Conservation (phyloP, 805 yeast genomes). For the Starmerella roubikii region DNA sequence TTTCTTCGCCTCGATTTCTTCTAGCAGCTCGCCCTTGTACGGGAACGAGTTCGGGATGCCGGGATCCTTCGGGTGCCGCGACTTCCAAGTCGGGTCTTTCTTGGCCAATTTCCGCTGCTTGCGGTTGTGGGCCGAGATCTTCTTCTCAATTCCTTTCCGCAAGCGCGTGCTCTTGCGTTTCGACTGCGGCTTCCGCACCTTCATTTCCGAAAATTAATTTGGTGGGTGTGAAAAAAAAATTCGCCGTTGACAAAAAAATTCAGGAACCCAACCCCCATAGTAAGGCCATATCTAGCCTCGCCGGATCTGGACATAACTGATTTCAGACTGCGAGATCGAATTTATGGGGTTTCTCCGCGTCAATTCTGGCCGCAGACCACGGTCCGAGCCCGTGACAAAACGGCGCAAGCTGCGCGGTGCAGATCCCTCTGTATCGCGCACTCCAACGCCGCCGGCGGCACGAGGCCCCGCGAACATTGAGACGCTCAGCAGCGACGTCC, state of each 20-base stretch:
- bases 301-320: neutral
- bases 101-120: slow-evolving; percentile 72
- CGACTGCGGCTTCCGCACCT: slow-evolving; percentile 23
- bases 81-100: slow-evolving; percentile 89
- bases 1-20: slow-evolving; percentile 38
- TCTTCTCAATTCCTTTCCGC: slow-evolving; percentile 93
- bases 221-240: neutral
- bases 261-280: no score
- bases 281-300: neutral
- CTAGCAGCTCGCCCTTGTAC: slow-evolving; percentile 70
- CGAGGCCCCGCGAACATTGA: no score
- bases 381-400: no score
- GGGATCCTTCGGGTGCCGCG: slow-evolving; percentile 69
- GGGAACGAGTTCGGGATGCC: slow-evolving; percentile 95
- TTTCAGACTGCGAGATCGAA: no score
- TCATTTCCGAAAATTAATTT: no score
- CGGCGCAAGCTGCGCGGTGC: no score
- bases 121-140: slow-evolving; percentile 81
- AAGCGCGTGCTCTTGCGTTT: slow-evolving; percentile 85
- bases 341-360: slow-evolving; percentile 15
- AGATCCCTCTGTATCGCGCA: no score
- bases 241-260: slow-evolving; percentile 4
- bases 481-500: slow-evolving; percentile 33
- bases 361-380: slow-evolving; percentile 1
- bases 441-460: no score